Evolutionary conservation across 495 filamentous ascomycete genomes (phyloP).

Genomic region (Entonaema liquescens): DNA sequence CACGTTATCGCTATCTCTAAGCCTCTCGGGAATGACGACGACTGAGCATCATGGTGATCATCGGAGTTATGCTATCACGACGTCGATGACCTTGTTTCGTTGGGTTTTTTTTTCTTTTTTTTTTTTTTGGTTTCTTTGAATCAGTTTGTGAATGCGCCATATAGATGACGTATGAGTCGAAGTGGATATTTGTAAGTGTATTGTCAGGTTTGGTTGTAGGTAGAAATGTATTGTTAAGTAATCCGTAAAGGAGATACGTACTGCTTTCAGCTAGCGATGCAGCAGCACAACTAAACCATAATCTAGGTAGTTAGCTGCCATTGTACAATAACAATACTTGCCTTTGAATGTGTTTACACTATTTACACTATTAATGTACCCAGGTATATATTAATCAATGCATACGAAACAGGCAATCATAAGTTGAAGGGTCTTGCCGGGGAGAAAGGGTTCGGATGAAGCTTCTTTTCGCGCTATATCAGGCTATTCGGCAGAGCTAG

Average conservation of each 20-base stretch:
- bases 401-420: neutral
- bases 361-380: neutral
- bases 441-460: neutral
- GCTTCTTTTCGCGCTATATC: slow-evolving; percentile 9
- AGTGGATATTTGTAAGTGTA: slow-evolving; percentile 1
- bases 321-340: no score
- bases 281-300: no score
- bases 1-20: slow-evolving; percentile 30
- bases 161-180: slow-evolving; percentile 30
- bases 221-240: no score
- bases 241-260: neutral
- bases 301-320: neutral
- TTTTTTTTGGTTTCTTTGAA: slow-evolving; percentile 1
- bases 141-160: neutral
- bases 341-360: no score
- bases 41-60: slow-evolving; percentile 36
- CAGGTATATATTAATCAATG: neutral
- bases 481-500: slow-evolving; percentile 31
- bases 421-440: slow-evolving; percentile 1
- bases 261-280: neutral
- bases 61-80: slow-evolving; percentile 11
- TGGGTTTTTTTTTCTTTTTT: neutral
- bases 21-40: slow-evolving; percentile 33
- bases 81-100: neutral
- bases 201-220: no score